Base-by-base conservation (phyloP, 192 early-diverging fungal genomes). In the Thoreauomyces humboldtii region DNA sequence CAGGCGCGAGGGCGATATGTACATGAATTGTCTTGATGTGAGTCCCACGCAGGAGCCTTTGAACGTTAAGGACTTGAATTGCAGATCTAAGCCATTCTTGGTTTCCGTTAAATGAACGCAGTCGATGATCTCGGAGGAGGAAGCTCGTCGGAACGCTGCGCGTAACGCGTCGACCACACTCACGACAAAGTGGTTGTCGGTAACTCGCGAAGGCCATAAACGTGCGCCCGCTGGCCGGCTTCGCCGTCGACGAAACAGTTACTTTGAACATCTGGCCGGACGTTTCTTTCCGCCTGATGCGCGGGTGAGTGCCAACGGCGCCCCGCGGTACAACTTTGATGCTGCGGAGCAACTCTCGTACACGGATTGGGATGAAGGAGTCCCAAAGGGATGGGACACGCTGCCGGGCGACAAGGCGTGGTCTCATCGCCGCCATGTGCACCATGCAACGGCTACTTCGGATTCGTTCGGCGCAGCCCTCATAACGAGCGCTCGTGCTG, bases 261-360 rank as follows among this genome's bases (percentile, higher is more conserved):
- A 76, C 53, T 59, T 35, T 32, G 73, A 80, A 34, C 78, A 80
- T 44, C 53, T 77, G 21, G 74, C 78, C 2, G 78, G 78, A 0
- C 69, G 65, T 3, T 76, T 77, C 38, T 80, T 77, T 48, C 72
- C 73, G n/a, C 64, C 75, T 0, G 74, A 77, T 53, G 63, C 65
- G 61, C 21, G 19, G 34, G 32, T 14, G 55, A 2, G 27, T 15
- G 3, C 3, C 19, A 36, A 4, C 2, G 24, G 15, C 7, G 50
- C 50, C 31, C 24, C 21, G n/a, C 38, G 11, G 38, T 41, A 12
- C 9, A 12, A 12, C 38, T 41, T 17, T 12, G 38, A 41, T 9
- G 17, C 11, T 12, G 17, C 38, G 38, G 38, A 41, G 38, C 9
- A 41, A 17, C 38, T 17, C n/a, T n/a, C n/a, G n/a, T 6, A 17